Conservation (phyloP, 73 alveolate genomes). For the Blepharisma stoltei region DNA sequence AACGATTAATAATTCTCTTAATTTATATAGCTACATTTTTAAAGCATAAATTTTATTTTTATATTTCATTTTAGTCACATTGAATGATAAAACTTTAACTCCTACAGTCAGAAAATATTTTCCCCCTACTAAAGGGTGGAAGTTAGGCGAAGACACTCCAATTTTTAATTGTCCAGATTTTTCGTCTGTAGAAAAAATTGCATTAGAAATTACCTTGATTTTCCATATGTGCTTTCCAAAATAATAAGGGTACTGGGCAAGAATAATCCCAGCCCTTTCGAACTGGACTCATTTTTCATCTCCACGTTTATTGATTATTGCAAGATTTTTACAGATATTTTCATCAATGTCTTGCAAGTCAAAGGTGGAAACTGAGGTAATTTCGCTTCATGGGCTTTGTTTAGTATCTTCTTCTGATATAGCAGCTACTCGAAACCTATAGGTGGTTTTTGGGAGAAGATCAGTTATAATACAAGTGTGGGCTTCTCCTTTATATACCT, state of each 20-base stretch:
- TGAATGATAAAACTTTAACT: too few relatives aligned
- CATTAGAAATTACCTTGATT: conserved; percentile 6
- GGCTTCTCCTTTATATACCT: conserved; percentile 52
- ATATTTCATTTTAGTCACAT: too few relatives aligned
- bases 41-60: too few relatives aligned
- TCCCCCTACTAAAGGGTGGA: too few relatives aligned
- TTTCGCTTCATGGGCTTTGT: conserved; percentile 53
- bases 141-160: background rate
- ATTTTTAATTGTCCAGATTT: conserved; percentile 11
- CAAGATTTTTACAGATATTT: conserved; percentile 16
- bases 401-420: background rate
- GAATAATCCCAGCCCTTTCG: conserved; percentile 45
- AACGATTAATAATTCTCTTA: too few relatives aligned
- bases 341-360: conserved; percentile 12
- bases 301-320: background rate
- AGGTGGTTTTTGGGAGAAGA: conserved; percentile 47
- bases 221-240: conserved; percentile 47
- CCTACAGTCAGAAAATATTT: too few relatives aligned
- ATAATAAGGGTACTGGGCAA: conserved; percentile 20
- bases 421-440: conserved; percentile 59
- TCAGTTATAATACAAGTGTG: conserved; percentile 56
- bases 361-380: conserved; percentile 28
- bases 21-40: too few relatives aligned
- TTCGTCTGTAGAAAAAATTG: background rate
- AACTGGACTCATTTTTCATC: conserved; percentile 32